Base-by-base conservation (phyloP, 2,329 filamentous ascomycete species). In the Fusarium newnesense region DNA sequence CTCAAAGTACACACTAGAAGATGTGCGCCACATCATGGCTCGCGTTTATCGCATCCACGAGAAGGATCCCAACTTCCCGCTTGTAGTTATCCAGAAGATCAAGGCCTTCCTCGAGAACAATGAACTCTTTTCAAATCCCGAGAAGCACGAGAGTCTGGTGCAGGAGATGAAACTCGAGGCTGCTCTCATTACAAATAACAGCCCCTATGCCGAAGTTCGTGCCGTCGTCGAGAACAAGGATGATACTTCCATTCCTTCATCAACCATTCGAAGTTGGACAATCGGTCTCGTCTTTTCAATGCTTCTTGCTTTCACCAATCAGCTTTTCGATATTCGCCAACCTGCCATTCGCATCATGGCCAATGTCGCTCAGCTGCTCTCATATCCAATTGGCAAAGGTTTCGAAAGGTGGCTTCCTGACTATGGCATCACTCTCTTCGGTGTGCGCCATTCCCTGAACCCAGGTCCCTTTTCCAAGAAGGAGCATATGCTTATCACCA, bases 401-500 rank as follows among this genome's bases (percentile, higher is more conserved):
- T 84, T 83, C 78, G 87, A 88, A 69, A 84, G 80, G 56, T 80
- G 83, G 70, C 80, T 91, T 46, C 89, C 88, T 1, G 86, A 88
- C 69, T 80, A 77, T 50, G 85, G 85, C 39, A 83, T 90, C 72
- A 86, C 81, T 2, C 74, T 87, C 21, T 82, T 84, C 46, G 85
- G 86, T 15, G 75, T 83, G 28, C 82, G 83, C 26, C 85, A 87
- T 75, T 85, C 83, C 9, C 82, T 89, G 19, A 90, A 89, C 74
- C 87, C 88, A 0, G 87, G 88, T 0, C 85, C 85, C 4, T 90
- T 90, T 76, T 87, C 86, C 60, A 86, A 86, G 75, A 91, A 91
- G 80, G 89, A 91, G 78, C 89, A 91, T 76, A 88, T 89, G 84
- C 82, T 91, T 44, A 88, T 90, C 70, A 87, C 87, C 66, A 88